Evolutionary conservation across 108 stramenopile genomes (phyloP), one percentile per base, ranked within the genome.

Genomic region (Nannochloropsis granulata): DNA sequence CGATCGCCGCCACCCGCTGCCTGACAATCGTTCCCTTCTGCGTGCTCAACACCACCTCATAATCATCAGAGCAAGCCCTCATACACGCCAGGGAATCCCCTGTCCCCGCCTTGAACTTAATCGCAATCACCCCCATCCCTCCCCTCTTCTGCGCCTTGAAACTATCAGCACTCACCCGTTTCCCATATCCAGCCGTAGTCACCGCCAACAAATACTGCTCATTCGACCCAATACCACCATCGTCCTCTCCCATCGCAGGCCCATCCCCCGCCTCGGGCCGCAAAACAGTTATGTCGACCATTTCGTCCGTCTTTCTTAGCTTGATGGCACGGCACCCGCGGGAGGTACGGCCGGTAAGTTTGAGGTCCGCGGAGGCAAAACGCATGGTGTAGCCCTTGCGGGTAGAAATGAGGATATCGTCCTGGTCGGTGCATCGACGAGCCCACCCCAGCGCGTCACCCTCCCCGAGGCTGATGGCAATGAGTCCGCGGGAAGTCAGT

Each of bases 371-470:
- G n/a, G 92, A 90, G 43, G 85, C 81, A 83, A 94, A 95, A n/a
- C 95, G 90, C 43, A 87, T 93, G 23, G 94, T 94, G 88, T 86
- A 94, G 13, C 97, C 97, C 78, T 88, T 82, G 14, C 91, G 85
- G 8, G 95, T 92, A 42, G 93, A 95, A 23, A 98, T 85, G 25
- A 98, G 71, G 56, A 98, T 92, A 80, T 93, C 93, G 84, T 95
- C 94, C 0, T 86, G 85, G 78, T 95, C 94, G 0, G 89, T 92
- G 80, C 95, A 95, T 23, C 44, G 79, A 24, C 93, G 90, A 78
- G 25, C 94, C 94, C 95, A 95, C 25, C 90, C 87, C n/a, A 97
- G 90, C 21, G 91, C 83, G 88, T 98, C 97, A n/a, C 93, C 95
- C 19, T 88, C 45, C 12, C 84, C 92, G n/a, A 98, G 86, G n/a